Evolutionary conservation across 805 yeast genomes (phyloP), one percentile per base, ranked within the genome.

Genomic region (Saccharomycopsis sp.): DNA sequence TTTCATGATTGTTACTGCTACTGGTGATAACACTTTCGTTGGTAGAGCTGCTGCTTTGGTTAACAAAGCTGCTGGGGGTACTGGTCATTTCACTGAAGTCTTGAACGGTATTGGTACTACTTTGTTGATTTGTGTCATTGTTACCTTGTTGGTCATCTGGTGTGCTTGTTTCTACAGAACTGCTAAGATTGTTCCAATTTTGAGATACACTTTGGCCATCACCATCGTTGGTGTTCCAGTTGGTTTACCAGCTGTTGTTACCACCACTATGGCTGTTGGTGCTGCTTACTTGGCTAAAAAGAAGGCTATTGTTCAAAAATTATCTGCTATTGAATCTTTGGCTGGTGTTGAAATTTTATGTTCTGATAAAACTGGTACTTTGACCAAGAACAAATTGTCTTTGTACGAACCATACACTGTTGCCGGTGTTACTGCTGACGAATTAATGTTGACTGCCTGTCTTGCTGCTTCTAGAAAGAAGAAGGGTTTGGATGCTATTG

Each of bases 261-360:
- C 96, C 75, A 88, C 96, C 61, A 88, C 96, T 67, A 87, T 88
- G 96, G 97, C 97, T 69, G 97, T 89, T 71, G 97, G 97, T 81
- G 97, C 96, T 68, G 96, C 96, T 65, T 86, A 88, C 83, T 75
- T 88, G 64, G 96, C 96, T 61, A 85, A 87, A 79, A 88, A 87
- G 72, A 86, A 86, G 72, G 96, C 96, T 59, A 88, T 88, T 76
- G 97, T 88, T 61, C 96, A 88, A 72, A 88, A 88, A 68, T 77
- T 88, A 63, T 85, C 95, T 67, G 96, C 96, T 57, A 88, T 88
- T 72, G 97, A 88, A 74, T 88, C 96, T 53, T 75, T 88, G 59
- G 97, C 96, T 56, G 96, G 96, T 81, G 96, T 88, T 63, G 96
- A 89, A 74, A 86, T 88, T 70, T 77, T 88, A 68, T 88, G 97